Percentiles rank a stretch among this genome's conserved stretches.
Conservation (phyloP, 2,329 filamentous ascomycete genomes). For the Chrysosphaeria jannelii region DNA sequence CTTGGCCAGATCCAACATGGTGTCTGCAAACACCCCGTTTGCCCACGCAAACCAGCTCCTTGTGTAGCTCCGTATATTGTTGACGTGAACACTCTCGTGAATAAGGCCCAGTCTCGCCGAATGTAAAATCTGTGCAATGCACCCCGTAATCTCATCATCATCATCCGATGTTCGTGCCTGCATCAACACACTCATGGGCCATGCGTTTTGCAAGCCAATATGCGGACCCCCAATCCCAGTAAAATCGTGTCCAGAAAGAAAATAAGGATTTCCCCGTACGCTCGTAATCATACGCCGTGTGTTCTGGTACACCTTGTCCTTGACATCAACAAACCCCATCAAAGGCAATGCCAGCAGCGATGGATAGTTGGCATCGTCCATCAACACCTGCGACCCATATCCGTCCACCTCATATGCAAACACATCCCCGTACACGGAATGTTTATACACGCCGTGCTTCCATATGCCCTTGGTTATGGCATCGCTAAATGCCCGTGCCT, state of each 20-base stretch:
- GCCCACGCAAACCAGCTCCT: constrained; percentile 47
- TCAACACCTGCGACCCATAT: constrained; percentile 26
- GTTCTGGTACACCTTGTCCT: constrained; percentile 27
- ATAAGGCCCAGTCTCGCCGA: constrained; percentile 30
- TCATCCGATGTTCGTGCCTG: constrained; percentile 37
- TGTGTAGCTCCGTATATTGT: constrained; percentile 24
- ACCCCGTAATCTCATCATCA: constrained; percentile 22
- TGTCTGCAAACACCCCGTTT: constrained; percentile 66
- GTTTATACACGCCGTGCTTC: constrained; percentile 2
- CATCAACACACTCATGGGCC: constrained; percentile 40
- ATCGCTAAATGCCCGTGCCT: background rate
- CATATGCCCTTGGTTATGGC: constrained; percentile 4
- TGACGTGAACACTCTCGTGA: constrained; percentile 37
- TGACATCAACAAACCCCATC: constrained; percentile 20
- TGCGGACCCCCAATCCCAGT: constrained; percentile 10
- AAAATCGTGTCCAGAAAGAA: constrained; percentile 18
- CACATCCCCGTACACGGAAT: too few relatives aligned
- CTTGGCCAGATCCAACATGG: constrained; percentile 42
- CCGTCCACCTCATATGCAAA: constrained; percentile 50
- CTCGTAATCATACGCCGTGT: constrained; percentile 14
- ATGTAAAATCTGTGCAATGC: constrained; percentile 22
- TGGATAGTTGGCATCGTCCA: constrained; percentile 39
- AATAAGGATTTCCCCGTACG: constrained; percentile 45
- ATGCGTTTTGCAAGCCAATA: constrained; percentile 24
- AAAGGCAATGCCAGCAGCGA: constrained; percentile 27